Conservation (phyloP, 768 basidiomycete species). For the Russula emetica region DNA sequence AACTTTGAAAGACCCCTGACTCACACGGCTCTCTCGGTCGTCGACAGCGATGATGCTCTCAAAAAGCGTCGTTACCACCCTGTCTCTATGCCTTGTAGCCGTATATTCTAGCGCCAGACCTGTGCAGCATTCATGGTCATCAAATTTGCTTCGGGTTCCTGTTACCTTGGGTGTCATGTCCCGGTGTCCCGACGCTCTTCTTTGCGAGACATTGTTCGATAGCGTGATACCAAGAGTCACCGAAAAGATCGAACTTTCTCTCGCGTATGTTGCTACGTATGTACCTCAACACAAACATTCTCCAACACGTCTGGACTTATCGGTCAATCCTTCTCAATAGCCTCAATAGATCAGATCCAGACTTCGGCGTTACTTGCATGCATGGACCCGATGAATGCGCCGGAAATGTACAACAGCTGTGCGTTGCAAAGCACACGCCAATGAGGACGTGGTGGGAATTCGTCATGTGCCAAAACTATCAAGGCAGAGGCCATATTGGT, state of each 20-base stretch:
- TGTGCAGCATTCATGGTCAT: slow-evolving; percentile 18
- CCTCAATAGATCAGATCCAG: slow-evolving; percentile 56
- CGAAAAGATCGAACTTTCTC: slow-evolving; percentile 60
- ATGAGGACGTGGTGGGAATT: slow-evolving; percentile 75
- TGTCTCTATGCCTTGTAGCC: background rate
- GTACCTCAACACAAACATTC: slow-evolving; percentile 31
- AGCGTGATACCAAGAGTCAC: slow-evolving; percentile 58
- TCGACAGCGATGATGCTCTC: background rate
- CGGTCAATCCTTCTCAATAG: slow-evolving; percentile 36
- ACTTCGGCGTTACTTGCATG: slow-evolving; percentile 75
- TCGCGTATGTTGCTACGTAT: slow-evolving; percentile 74
- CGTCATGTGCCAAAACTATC: slow-evolving; percentile 73
- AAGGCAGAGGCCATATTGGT: slow-evolving; percentile 62
- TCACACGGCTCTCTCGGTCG: background rate
- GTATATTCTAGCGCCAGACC: background rate
- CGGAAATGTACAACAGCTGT: slow-evolving; percentile 87
- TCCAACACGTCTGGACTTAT: background rate
- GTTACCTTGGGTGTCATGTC: slow-evolving; percentile 62
- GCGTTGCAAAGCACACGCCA: slow-evolving; percentile 58
- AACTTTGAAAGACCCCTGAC: background rate
- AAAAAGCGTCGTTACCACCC: background rate
- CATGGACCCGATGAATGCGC: slow-evolving; percentile 81
- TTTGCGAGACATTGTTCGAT: slow-evolving; percentile 77
- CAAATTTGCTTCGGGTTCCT: slow-evolving; percentile 41
- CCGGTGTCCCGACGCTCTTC: slow-evolving; percentile 74